Conservation (phyloP, 345 rosid species). For the Erysimum cheiranthoides region DNA sequence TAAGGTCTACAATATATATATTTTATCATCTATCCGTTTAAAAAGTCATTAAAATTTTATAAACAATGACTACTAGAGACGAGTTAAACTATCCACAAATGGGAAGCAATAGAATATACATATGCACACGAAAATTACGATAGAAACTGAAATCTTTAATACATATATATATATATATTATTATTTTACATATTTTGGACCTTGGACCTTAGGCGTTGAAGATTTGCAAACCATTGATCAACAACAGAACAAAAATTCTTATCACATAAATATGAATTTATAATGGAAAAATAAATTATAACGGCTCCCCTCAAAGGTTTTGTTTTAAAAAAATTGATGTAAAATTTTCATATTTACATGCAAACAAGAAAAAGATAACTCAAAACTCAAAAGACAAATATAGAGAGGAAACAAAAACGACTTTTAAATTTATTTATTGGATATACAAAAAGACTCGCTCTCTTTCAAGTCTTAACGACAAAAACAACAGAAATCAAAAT, state of each 20-base stretch:
- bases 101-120: neutral
- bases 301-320: neutral
- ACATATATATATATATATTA: neutral
- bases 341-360: slow-evolving; percentile 8
- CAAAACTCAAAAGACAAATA: neutral
- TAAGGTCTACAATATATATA: neutral
- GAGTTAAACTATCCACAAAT: neutral
- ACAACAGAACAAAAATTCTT: neutral
- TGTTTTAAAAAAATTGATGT: neutral
- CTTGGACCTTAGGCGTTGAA: neutral
- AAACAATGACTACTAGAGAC: neutral
- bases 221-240: neutral
- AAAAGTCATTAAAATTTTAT: neutral
- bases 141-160: neutral
- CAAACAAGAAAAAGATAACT: neutral
- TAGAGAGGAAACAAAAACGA: slow-evolving; percentile 7
- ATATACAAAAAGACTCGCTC: slow-evolving; percentile 5
- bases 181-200: neutral
- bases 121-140: neutral
- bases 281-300: neutral
- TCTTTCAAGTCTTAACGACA: slow-evolving; percentile 13
- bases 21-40: neutral
- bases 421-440: slow-evolving; percentile 27
- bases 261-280: neutral
- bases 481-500: slow-evolving; percentile 20